A percentile compares a stretch with the other conserved stretches of the same genome.
Conservation (phyloP, 768 basidiomycete species). For the Polyporus arcularius region DNA sequence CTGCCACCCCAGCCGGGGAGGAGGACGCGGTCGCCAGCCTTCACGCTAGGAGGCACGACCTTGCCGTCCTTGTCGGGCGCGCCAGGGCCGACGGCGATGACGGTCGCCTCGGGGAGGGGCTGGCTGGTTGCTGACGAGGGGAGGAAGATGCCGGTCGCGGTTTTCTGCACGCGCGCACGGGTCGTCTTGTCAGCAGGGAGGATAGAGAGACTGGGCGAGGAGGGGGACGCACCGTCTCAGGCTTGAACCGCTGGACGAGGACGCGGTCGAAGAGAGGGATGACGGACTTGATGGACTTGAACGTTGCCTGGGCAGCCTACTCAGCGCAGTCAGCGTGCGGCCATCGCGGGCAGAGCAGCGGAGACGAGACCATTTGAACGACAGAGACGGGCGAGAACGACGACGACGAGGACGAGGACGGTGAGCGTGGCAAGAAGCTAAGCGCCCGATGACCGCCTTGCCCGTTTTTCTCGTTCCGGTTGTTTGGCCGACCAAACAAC, state of each 20-base stretch:
- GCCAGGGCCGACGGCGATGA: conserved; percentile 94
- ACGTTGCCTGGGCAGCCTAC: conserved; percentile 86
- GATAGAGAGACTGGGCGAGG: background rate
- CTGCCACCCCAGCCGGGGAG: conserved; percentile 97
- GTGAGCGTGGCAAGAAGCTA: conserved; percentile 8
- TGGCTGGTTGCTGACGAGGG: conserved; percentile 83
- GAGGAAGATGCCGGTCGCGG: conserved; percentile 93
- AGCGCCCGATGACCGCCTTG: conserved; percentile 7
- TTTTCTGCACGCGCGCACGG: conserved; percentile 66
- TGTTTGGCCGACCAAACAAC: conserved; percentile 25
- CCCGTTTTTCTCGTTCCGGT: conserved; percentile 9
- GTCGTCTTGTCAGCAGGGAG: background rate
- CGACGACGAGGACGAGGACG: background rate
- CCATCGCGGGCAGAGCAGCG: background rate
- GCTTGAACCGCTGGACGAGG: conserved; percentile 95
- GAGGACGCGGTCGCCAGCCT: conserved; percentile 89
- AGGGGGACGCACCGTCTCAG: conserved; percentile 76
- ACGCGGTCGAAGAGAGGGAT: conserved; percentile 95
- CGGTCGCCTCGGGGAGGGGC: conserved; percentile 96
- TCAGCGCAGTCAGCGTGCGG: background rate
- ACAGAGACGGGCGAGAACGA: background rate
- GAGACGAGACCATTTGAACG: background rate
- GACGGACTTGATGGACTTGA: conserved; percentile 92
- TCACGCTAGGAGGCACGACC: conserved; percentile 72
- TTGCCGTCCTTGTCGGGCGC: conserved; percentile 86